Evolutionary conservation across 2,329 filamentous ascomycete genomes (phyloP).

Genomic region (Peltaster fructicola): DNA sequence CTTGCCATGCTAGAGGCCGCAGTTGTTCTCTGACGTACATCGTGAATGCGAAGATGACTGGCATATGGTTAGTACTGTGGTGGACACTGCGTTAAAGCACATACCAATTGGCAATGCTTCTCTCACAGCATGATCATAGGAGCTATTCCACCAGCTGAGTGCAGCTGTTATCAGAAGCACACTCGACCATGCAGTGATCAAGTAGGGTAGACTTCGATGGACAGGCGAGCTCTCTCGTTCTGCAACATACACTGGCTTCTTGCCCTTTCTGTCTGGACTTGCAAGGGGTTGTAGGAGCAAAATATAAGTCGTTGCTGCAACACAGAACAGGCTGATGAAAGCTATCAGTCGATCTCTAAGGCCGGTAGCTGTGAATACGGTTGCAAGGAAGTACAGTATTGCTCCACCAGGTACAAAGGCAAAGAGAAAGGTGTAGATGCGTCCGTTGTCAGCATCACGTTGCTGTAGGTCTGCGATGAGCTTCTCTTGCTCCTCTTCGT

Average conservation of each 20-base stretch:
- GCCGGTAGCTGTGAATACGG: slow-evolving; percentile 26
- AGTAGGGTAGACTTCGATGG: slow-evolving; percentile 38
- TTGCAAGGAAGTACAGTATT: slow-evolving; percentile 35
- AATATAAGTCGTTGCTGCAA: slow-evolving; percentile 36
- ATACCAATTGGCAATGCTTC: slow-evolving; percentile 22
- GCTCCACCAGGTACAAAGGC: slow-evolving; percentile 42
- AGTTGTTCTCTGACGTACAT: slow-evolving; percentile 48
- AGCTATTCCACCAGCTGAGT: slow-evolving; percentile 19
- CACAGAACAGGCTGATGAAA: slow-evolving; percentile 42
- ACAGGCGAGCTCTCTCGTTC: slow-evolving; percentile 29
- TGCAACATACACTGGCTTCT: slow-evolving; percentile 13
- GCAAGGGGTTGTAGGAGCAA: slow-evolving; percentile 28
- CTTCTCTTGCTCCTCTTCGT: slow-evolving; percentile 55
- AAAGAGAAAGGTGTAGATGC: slow-evolving; percentile 28
- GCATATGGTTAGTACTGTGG: neutral
- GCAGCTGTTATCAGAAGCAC: slow-evolving; percentile 33
- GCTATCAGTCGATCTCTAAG: slow-evolving; percentile 26
- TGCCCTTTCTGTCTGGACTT: slow-evolving; percentile 28
- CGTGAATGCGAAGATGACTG: slow-evolving; percentile 41
- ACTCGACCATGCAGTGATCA: slow-evolving; percentile 41
- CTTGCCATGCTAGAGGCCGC: slow-evolving; percentile 50
- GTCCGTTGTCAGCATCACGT: slow-evolving; percentile 30
- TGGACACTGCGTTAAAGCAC: neutral
- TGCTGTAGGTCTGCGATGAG: slow-evolving; percentile 39
- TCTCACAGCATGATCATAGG: slow-evolving; percentile 13